Conservation (phyloP, 805 yeast species). For the Hanseniaspora vineae region DNA sequence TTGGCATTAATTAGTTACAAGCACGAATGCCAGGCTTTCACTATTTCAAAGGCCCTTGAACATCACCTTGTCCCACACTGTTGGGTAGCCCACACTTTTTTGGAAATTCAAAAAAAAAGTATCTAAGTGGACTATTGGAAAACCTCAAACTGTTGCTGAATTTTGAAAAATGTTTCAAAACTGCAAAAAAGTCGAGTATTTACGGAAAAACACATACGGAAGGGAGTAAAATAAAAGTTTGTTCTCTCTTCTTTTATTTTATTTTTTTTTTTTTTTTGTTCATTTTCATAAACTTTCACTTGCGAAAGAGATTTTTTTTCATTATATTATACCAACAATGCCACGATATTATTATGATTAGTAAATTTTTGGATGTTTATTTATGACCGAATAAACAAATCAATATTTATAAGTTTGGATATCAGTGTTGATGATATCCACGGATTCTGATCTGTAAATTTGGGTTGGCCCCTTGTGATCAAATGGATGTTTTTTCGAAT, state of each 20-base stretch:
- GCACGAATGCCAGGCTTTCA: too few species aligned
- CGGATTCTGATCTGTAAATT: slow-evolving; percentile 30
- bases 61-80: neutral
- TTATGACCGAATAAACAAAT: neutral
- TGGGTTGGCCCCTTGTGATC: slow-evolving; percentile 34
- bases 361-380: neutral
- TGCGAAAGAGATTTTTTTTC: too few species aligned
- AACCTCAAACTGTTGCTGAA: neutral
- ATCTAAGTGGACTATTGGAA: neutral
- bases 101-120: neutral
- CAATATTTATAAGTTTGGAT: slow-evolving; percentile 23
- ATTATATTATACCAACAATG: neutral
- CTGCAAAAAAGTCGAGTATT: too few species aligned
- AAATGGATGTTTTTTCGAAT: slow-evolving; percentile 42
- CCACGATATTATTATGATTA: neutral
- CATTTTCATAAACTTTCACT: too few species aligned
- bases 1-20: neutral
- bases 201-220: too few species aligned
- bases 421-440: slow-evolving; percentile 22
- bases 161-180: too few species aligned
- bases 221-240: too few species aligned
- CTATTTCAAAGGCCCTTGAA: neutral
- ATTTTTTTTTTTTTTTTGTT: too few species aligned
- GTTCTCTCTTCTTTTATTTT: too few species aligned
- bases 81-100: neutral